Evolutionary conservation across 179 eudicot genomes (phyloP), one percentile per base, ranked within the genome.

Genomic region (Camellia oleifera): DNA sequence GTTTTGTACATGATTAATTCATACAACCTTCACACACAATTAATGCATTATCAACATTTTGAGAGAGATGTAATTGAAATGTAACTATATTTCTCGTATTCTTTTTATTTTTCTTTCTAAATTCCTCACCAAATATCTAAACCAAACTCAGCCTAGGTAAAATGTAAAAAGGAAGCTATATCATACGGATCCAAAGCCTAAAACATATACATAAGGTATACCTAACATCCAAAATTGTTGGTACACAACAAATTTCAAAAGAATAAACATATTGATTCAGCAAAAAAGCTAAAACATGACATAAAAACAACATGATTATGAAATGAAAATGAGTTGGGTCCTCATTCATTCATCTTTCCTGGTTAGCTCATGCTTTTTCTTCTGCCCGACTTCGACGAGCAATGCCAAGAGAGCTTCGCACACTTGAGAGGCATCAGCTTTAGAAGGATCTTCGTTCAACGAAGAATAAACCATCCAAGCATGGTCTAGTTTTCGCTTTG

Each of bases 381-480:
- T 86, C 69, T 88, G 79, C n/a, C 90, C 97, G 52, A 80, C 94
- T 88, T 97, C 98, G 65, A 93, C 81, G 46, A 94, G 91, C 87
- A 97, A 88, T 2, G 86, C 79, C 53, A 97, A 52, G 57, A 97
- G 93, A 82, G 99, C 98, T 84, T 97, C 98, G 61, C 98, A 97
- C 7, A 93, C 92, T 61, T 95, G 93, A 60, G 98, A 88, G 71
- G 99, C 92, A 81, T 88, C 88, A 2, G 94, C 92, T 81, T 93
- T 95, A 2, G 87, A 64, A 2, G 91, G 88, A 53, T 92, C 90
- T 66, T 97, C 95, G 2, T 84, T 91, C 40, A 88, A 48, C 3
- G 97, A 86, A 18, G 99, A 90, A 78, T 94, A 97, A 45, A 94
- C 99, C 95, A 97, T 92, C 99, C 99, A 97, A 13, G 91, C 97